phyloP scores from a whole-genome alignment of 2,329 filamentous ascomycete genomes.

The Phialemoniopsis sp. region DNA sequence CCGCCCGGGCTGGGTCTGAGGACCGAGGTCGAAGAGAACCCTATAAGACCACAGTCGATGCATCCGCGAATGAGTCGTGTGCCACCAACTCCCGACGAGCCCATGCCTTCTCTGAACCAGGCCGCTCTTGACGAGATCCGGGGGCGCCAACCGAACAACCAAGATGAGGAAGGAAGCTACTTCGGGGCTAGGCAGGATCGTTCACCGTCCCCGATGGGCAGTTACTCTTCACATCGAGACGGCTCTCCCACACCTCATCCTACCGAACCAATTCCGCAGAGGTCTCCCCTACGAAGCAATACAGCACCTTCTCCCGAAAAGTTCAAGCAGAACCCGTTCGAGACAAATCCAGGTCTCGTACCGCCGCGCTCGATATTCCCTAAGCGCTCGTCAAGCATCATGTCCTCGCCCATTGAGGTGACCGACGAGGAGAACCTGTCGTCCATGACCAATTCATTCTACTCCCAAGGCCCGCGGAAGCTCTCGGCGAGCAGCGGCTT shows the following conservation, averaged over 20 bases:
- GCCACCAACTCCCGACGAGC: slow-evolving; percentile 44
- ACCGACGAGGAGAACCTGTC: slow-evolving; percentile 65
- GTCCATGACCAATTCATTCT: slow-evolving; percentile 47
- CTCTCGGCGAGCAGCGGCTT: slow-evolving; percentile 66
- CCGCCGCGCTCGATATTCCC: slow-evolving; percentile 46
- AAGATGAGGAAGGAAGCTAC: slow-evolving; percentile 29
- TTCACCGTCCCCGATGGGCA: slow-evolving; percentile 51
- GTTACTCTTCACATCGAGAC: slow-evolving; percentile 3
- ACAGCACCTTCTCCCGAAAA: slow-evolving; percentile 38
- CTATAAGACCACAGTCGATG: slow-evolving; percentile 65
- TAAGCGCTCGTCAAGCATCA: slow-evolving; percentile 54
- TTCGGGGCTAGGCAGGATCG: slow-evolving; percentile 55
- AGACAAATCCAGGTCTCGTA: slow-evolving; percentile 42
- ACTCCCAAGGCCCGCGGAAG: slow-evolving; percentile 70
- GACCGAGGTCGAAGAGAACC: slow-evolving; percentile 54
- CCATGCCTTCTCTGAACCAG: slow-evolving; percentile 37
- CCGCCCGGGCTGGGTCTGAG: slow-evolving; percentile 42
- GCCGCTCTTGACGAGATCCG: slow-evolving; percentile 32
- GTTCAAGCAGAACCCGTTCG: slow-evolving; percentile 38
- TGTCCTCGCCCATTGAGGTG: slow-evolving; percentile 59
- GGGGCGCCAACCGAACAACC: slow-evolving; percentile 31
- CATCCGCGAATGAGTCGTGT: slow-evolving; percentile 70
- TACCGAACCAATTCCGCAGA: slow-evolving; percentile 15
- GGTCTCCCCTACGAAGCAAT: slow-evolving; percentile 25
- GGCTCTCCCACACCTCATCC: no score